Conservation (phyloP, 345 rosid genomes). For the Arabis alpina region DNA sequence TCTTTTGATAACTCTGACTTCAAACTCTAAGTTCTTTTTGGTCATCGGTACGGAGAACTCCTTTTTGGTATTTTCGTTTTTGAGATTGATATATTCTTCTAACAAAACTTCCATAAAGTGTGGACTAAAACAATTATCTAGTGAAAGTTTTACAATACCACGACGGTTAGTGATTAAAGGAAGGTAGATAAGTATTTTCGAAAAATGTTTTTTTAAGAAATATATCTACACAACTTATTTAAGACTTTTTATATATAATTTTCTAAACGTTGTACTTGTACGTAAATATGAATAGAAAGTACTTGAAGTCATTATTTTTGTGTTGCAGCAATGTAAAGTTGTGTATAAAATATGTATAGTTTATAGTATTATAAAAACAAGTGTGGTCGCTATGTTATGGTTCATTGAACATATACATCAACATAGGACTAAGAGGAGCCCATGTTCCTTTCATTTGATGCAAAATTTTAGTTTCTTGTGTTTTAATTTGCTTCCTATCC, state of each 20-base stretch:
- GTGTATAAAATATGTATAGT: background rate
- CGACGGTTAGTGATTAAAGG: too few relatives aligned
- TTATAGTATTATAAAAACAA: background rate
- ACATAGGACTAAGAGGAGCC: conserved; percentile 39
- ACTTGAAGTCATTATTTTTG: too few relatives aligned
- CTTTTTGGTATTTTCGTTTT: background rate
- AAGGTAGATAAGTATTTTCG: too few relatives aligned
- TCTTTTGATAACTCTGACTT: background rate
- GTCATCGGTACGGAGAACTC: conserved; percentile 1
- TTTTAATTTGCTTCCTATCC: conserved; percentile 40
- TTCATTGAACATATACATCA: conserved; percentile 47
- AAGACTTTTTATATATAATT: too few relatives aligned
- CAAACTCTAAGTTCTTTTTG: conserved; percentile 1
- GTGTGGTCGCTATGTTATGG: conserved; percentile 38
- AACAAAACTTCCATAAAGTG: too few relatives aligned
- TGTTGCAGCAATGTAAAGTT: conserved; percentile 1
- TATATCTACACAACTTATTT: too few relatives aligned
- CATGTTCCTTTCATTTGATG: conserved; percentile 35
- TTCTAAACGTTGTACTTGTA: background rate
- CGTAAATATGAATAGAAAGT: background rate
- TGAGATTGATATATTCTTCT: too few relatives aligned
- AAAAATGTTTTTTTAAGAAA: too few relatives aligned
- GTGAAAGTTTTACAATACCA: too few relatives aligned
- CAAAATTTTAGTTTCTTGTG: conserved; percentile 28
- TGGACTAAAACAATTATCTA: too few relatives aligned